Base-by-base conservation (phyloP, 345 rosid genomes). In the Camelina hispida region DNA sequence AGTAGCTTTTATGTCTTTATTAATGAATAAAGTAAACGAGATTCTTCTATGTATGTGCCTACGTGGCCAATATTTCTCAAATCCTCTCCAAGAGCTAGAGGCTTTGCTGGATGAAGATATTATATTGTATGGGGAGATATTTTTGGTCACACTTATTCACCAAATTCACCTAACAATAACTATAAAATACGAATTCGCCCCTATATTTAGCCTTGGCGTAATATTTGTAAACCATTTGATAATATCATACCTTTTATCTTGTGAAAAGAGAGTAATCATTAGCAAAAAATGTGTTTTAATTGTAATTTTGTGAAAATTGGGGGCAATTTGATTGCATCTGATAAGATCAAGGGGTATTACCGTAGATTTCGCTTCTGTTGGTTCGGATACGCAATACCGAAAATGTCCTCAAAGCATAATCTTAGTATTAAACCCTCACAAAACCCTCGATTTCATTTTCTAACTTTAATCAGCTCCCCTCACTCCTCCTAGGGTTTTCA, bases 401-500 rank as follows among this genome's bases (percentile, higher is more conserved):
- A 52, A 76, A 35, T 16, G 0, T 46, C 79, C 79, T 68, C 42
- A 40, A 1, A 0, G 15, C 2, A 47, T 52, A 18, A 55, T 15
- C 46, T 54, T 54, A 52, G 40, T 68, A 75, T 68, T 54, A 77
- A 77, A 77, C 59, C 81, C 23, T 42, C 47, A 70, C 62, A 65
- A 77, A 77, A 71, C 77, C 78, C 66, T 70, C 30, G 14, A 32
- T 54, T 20, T 42, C 42, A 51, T 72, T 52, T 52, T 62, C 55
- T 17, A 6, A 17, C 60, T 47, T 47, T 23, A 66, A 74, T 66
- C 72, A 46, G 32, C 35, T 40, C 8, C 4, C 48, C 16, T 43
- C 66, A 61, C n/a, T 61, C 38, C 23, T 22, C 11, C 34, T 71
- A 73, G 78, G 81, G 81, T 80, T 76, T 70, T 55, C 30, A 23